These are phyloP conservation scores for Paecilomyces niveus DNA, from an alignment of 2,329 filamentous ascomycete genomes.

Conservation along the genomic window DNA sequence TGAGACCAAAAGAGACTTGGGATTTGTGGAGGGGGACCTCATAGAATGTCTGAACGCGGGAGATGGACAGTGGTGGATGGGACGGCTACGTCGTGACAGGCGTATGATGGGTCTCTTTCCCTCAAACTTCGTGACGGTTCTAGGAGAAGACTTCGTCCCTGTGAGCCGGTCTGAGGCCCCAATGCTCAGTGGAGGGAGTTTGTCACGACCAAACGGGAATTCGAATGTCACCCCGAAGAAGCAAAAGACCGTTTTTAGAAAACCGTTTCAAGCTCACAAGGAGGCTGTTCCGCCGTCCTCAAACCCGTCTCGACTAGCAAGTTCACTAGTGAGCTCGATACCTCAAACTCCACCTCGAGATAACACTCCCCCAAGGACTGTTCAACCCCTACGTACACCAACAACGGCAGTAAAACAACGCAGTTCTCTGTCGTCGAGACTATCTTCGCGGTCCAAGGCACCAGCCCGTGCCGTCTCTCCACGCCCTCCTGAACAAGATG, in stretches of 20 bases:
- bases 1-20: conserved; percentile 90
- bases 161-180: conserved; percentile 43
- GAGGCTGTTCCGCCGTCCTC: conserved; percentile 36
- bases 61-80: conserved; percentile 98
- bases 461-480: neutral
- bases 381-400: conserved; percentile 28
- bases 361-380: conserved; percentile 23
- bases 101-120: conserved; percentile 89
- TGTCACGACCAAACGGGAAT: conserved; percentile 32
- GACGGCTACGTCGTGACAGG: conserved; percentile 79
- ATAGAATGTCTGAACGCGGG: conserved; percentile 98
- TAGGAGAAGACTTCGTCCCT: conserved; percentile 79
- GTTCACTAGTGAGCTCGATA: conserved; percentile 30
- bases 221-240: conserved; percentile 49
- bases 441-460: conserved; percentile 9
- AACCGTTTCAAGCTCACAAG: conserved; percentile 59
- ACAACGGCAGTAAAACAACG: conserved; percentile 28
- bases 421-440: conserved; percentile 26
- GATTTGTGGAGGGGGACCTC: conserved; percentile 93
- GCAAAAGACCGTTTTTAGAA: conserved; percentile 53
- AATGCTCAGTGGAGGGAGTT: conserved; percentile 48
- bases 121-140: conserved; percentile 91
- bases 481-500: neutral
- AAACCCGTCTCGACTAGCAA: conserved; percentile 22
- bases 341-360: conserved; percentile 30